These are phyloP conservation scores for Yamadazyma triangularis DNA, from an alignment of 1,139 yeast genomes.

Conservation along the genomic window DNA sequence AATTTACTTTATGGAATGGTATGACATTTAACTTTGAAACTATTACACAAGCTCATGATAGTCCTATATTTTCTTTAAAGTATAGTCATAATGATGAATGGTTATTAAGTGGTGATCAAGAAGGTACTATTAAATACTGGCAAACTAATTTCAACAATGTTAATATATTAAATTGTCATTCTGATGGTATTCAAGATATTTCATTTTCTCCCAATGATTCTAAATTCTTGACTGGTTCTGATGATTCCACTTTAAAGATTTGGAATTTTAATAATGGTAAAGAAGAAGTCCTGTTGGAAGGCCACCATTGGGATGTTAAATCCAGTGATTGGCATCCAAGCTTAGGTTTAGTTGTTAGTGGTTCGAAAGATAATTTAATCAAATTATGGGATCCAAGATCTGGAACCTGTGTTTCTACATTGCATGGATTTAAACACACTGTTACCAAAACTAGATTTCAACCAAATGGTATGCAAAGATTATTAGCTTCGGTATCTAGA, in stretches of 20 bases:
- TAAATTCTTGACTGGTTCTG: conserved; percentile 87
- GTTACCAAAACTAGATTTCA: conserved; percentile 83
- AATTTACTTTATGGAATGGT: conserved; percentile 96
- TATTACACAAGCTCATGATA: conserved; percentile 97
- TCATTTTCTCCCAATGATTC: conserved; percentile 89
- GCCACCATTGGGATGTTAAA: conserved; percentile 99
- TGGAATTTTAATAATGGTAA: conserved; percentile 93
- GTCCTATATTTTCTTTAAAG: conserved; percentile 72
- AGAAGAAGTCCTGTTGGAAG: conserved; percentile 76
- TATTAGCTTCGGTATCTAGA: conserved; percentile 82
- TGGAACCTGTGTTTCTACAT: conserved; percentile 66
- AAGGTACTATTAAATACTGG: conserved; percentile 91
- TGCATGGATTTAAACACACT: conserved; percentile 92
- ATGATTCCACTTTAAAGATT: conserved; percentile 81
- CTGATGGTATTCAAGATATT: conserved; percentile 77
- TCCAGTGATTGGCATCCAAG: conserved; percentile 96
- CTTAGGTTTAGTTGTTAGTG: conserved; percentile 77
- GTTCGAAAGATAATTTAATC: conserved; percentile 90
- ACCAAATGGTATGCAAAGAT: conserved; percentile 58
- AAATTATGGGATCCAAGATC: conserved; percentile 95
- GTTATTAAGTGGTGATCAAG: conserved; percentile 91
- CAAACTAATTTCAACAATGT: conserved; percentile 97
- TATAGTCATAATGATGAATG: conserved; percentile 93
- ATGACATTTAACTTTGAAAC: conserved; percentile 93
- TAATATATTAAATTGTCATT: conserved; percentile 76